phyloP scores from a whole-genome alignment of 306 rosid species.

The Quercus dentata region DNA sequence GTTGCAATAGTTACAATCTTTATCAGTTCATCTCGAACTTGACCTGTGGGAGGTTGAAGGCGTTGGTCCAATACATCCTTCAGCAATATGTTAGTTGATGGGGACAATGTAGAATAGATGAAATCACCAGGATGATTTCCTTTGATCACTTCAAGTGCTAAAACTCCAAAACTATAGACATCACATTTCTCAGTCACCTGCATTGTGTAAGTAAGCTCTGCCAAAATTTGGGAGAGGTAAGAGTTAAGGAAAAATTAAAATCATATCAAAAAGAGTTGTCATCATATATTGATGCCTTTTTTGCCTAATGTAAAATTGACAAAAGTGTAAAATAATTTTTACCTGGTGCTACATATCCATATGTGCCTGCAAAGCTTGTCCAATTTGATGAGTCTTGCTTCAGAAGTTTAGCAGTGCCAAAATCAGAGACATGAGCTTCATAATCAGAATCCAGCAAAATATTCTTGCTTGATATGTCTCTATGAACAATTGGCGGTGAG shows the following conservation, averaged over 20 bases:
- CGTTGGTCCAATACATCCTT: slow-evolving; percentile 5
- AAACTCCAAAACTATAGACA: slow-evolving; percentile 16
- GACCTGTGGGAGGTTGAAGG: background rate
- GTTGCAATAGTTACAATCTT: background rate
- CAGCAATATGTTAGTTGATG: background rate
- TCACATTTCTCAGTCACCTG: slow-evolving; percentile 10
- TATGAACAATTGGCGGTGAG: slow-evolving; percentile 13
- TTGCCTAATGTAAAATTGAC: background rate
- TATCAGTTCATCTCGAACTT: background rate
- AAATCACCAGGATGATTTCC: slow-evolving; percentile 4
- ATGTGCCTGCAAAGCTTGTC: slow-evolving; percentile 28
- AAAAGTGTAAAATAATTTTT: background rate
- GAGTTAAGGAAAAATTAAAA: too few relatives aligned
- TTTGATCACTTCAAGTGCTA: slow-evolving; percentile 12
- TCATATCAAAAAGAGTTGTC: too few relatives aligned
- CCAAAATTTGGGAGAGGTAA: background rate
- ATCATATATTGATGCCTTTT: too few relatives aligned
- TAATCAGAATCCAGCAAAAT: slow-evolving; percentile 17
- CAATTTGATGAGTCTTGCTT: slow-evolving; percentile 23
- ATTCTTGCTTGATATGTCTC: slow-evolving; percentile 29
- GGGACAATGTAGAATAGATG: background rate
- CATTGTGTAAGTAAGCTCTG: slow-evolving; percentile 32
- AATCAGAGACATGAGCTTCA: slow-evolving; percentile 22
- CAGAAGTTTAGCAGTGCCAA: slow-evolving; percentile 28
- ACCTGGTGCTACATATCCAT: slow-evolving; percentile 32